Conservation (phyloP, 2,329 filamentous ascomycete genomes). For the Zymoseptoria passerinii region DNA sequence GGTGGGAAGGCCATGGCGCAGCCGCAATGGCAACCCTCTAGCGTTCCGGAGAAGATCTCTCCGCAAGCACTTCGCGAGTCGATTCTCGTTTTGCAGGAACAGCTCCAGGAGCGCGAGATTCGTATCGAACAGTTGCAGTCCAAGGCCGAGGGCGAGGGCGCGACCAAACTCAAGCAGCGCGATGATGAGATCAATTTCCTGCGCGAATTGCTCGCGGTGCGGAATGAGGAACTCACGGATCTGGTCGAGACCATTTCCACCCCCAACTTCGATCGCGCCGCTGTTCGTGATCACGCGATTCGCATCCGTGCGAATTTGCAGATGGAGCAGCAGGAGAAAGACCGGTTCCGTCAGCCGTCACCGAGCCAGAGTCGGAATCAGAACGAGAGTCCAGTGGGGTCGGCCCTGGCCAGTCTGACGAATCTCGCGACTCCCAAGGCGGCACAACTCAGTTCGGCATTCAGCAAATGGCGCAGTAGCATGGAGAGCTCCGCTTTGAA, state of each 20-base stretch:
- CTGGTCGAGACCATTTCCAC: constrained; percentile 73
- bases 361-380: constrained; percentile 19
- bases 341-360: constrained; percentile 53
- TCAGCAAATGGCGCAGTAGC: constrained; percentile 83
- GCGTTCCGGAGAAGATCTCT: constrained; percentile 74
- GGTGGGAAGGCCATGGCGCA: constrained; percentile 13
- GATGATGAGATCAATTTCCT: constrained; percentile 94
- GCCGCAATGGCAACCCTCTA: constrained; percentile 8
- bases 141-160: constrained; percentile 67
- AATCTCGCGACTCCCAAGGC: constrained; percentile 74
- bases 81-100: constrained; percentile 92
- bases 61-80: constrained; percentile 92
- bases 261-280: constrained; percentile 64
- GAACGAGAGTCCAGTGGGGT: constrained; percentile 33
- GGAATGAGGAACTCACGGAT: constrained; percentile 85
- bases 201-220: constrained; percentile 82
- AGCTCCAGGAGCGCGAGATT: constrained; percentile 86
- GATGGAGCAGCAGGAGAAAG: constrained; percentile 95
- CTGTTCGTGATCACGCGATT: constrained; percentile 83
- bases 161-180: constrained; percentile 76
- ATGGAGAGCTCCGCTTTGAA: constrained; percentile 34
- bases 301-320: constrained; percentile 88
- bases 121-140: constrained; percentile 81
- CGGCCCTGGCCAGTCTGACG: constrained; percentile 64
- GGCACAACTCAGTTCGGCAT: constrained; percentile 90